Base-by-base conservation (phyloP, 2,329 filamentous ascomycete species). In the Trichophyton benhamiae region DNA sequence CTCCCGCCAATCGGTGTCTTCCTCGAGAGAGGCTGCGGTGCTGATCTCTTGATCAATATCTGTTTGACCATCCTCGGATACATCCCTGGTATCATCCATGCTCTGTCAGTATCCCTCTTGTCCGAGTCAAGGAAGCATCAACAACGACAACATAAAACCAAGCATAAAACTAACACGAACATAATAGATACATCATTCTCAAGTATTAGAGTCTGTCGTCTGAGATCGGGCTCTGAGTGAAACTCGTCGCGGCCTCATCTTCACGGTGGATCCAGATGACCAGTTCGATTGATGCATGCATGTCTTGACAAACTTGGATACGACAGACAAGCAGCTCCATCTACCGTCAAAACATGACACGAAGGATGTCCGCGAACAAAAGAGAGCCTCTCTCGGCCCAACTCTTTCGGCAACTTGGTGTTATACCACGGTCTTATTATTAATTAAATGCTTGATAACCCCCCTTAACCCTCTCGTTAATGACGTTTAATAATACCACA, bases 31-130 rank as follows among this genome's bases (percentile, higher is more conserved):
- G 91, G 91, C 70, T 95, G 91, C 79, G 87, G 87, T 73, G 84
- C 86, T 67, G 89, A 95, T 74, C 80, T 96, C 71, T 80, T 92
- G 77, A 95, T 96, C 84, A 95, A 95, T 86, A 89, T 95, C 76
- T 82, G 91, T 71, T 79, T 95, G 77, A 95, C 89, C 69, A 84
- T 89, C 68, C 80, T 90, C 68, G 85, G 83, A 76, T 86, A 84
- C 76, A 82, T 91, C 70, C 87, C 87, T 66, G 88, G 90, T 76
- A 91, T 95, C 79, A 89, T 95, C 75, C 91, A 96, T 80, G 91
- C 91, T 65, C 78, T 95, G 79, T 95, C 84, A 66, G 84, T 83
- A 62, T 61, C 38, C 27, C 20, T 17, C 57, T 27, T 27, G 58
- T 36, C 27, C 27, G 60, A n/a, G 13, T 17, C 15, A 7, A 30